Percentiles rank a stretch among this genome's conserved stretches.
Conservation (phyloP, 768 basidiomycete genomes). For the Pleurotus citrinopileatus region DNA sequence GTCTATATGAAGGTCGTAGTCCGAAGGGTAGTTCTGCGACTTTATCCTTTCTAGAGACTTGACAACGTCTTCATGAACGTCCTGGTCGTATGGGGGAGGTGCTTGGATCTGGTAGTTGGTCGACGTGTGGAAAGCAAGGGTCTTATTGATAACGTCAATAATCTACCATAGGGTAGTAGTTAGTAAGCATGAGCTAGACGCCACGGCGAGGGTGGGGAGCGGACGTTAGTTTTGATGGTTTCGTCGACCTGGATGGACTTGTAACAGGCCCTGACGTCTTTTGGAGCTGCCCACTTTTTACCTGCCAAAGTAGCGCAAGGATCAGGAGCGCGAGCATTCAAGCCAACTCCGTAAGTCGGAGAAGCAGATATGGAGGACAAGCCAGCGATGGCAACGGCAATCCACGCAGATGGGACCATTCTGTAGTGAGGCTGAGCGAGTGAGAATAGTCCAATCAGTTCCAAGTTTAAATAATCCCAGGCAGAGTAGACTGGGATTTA, state of each 20-base stretch:
- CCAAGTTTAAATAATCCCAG: background rate
- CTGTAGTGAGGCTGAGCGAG: background rate
- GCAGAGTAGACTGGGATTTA: background rate
- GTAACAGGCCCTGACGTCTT: slow-evolving; percentile 49
- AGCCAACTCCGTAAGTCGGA: background rate
- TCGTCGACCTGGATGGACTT: slow-evolving; percentile 45
- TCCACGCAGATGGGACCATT: background rate
- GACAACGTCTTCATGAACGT: slow-evolving; percentile 56
- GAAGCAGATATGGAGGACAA: background rate
- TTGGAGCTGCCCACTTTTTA: slow-evolving; percentile 53
- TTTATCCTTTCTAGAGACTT: slow-evolving; percentile 48
- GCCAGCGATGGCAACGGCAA: background rate
- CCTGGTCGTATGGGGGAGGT: slow-evolving; percentile 46
- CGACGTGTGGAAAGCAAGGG: slow-evolving; percentile 59
- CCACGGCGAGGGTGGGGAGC: no score
- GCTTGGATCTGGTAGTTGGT: slow-evolving; percentile 58
- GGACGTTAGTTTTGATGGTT: slow-evolving; percentile 49
- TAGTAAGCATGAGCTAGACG: slow-evolving; percentile 12
- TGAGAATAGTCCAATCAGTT: background rate
- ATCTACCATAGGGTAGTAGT: slow-evolving; percentile 30
- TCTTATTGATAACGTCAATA: slow-evolving; percentile 55
- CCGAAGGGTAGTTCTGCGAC: slow-evolving; percentile 39
- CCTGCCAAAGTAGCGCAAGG: slow-evolving; percentile 53
- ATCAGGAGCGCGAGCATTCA: slow-evolving; percentile 24
- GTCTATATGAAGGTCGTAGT: slow-evolving; percentile 56